These are phyloP conservation scores for Medakamo hakoo DNA, from an alignment of 139 green algal genomes.

Conservation along the genomic window DNA sequence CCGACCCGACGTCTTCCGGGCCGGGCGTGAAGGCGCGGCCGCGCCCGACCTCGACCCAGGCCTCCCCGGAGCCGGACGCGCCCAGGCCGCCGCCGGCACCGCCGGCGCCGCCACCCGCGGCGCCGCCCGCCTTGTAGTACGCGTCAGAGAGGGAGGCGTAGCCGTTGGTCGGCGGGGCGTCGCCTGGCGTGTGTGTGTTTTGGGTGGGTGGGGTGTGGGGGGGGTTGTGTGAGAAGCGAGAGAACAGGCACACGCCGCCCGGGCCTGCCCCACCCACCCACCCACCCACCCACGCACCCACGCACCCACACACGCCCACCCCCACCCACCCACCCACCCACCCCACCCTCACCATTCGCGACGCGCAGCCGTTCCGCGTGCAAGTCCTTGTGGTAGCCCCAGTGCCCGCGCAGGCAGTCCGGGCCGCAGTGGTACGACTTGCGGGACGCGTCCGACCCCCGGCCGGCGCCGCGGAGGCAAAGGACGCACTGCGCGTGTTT, in stretches of 20 bases:
- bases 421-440: slow-evolving; percentile 80
- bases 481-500: slow-evolving; percentile 68
- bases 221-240: not conserved
- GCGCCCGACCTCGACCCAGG: slow-evolving; percentile 29
- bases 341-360: slow-evolving; percentile 20
- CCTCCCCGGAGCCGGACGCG: not conserved
- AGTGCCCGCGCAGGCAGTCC: slow-evolving; percentile 79
- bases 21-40: slow-evolving; percentile 54
- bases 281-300: not conserved
- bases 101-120: not conserved
- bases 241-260: too few species aligned
- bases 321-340: not conserved
- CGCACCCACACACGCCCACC: not conserved
- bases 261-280: too few species aligned
- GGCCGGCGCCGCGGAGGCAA: slow-evolving; percentile 62
- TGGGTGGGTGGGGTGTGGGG: not conserved
- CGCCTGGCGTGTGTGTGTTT: not conserved
- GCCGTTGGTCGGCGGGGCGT: not conserved
- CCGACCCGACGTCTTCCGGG: slow-evolving; percentile 70
- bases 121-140: not conserved
- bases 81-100: not conserved
- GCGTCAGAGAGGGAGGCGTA: not conserved
- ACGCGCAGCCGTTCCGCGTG: slow-evolving; percentile 46
- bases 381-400: slow-evolving; percentile 74
- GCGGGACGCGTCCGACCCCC: too few species aligned